phyloP scores from a whole-genome alignment of 2,329 filamentous ascomycete species.

The Talaromyces sp. region DNA sequence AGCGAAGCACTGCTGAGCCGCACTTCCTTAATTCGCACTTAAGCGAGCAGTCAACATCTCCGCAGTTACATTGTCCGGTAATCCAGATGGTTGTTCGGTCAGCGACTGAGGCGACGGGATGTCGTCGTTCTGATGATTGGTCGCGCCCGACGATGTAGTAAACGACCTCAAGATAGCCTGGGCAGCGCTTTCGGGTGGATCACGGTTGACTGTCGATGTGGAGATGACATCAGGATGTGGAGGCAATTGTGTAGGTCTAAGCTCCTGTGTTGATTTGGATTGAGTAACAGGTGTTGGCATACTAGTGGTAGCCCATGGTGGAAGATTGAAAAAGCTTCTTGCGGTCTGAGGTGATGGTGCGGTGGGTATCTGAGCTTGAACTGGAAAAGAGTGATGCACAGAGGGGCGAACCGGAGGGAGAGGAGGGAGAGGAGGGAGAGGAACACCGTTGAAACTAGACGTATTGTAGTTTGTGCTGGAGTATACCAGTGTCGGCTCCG shows the following conservation, averaged over 20 bases:
- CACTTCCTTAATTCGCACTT: not conserved
- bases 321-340: slow-evolving; percentile 9
- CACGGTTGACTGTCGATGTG: not conserved
- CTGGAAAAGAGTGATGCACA: not conserved
- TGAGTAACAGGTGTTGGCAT: not conserved
- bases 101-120: not conserved
- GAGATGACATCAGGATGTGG: not conserved
- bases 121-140: not conserved
- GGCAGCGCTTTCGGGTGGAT: slow-evolving; percentile 2
- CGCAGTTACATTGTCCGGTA: not conserved
- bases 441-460: not conserved
- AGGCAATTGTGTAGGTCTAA: not conserved
- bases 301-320: not conserved
- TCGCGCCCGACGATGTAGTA: not conserved
- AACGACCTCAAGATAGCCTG: slow-evolving; percentile 5
- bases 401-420: not conserved
- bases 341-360: not conserved
- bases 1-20: not conserved
- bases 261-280: not conserved
- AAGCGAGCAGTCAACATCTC: slow-evolving; percentile 4
- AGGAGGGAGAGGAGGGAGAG: not conserved
- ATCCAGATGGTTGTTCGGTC: not conserved
- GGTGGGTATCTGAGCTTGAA: not conserved
- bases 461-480: slow-evolving; percentile 1
- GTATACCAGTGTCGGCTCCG: slow-evolving; percentile 1